These are phyloP conservation scores for Rhizopogon vesiculosus DNA, from an alignment of 768 basidiomycete genomes.

Conservation along the genomic window DNA sequence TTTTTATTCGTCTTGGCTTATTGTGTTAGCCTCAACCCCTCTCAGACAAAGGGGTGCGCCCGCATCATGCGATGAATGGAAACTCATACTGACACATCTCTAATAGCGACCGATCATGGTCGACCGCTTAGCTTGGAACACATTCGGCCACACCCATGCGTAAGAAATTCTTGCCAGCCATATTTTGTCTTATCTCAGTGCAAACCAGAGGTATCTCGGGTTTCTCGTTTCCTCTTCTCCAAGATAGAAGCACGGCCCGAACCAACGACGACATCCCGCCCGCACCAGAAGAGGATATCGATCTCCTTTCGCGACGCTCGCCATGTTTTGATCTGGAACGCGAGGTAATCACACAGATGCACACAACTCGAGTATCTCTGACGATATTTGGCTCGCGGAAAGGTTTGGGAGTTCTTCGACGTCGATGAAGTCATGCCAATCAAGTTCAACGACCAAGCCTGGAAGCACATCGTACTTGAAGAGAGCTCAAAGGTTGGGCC, in stretches of 20 bases:
- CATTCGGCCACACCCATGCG: not conserved
- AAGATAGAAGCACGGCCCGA: not conserved
- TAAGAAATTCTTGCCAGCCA: not conserved
- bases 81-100: not conserved
- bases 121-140: slow-evolving; percentile 1
- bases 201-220: not conserved
- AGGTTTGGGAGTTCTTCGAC: not conserved
- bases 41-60: not conserved
- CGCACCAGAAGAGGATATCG: not conserved
- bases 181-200: not conserved
- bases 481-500: not conserved
- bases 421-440: not conserved
- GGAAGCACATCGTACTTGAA: slow-evolving; percentile 2
- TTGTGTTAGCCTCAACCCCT: not conserved
- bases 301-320: not conserved
- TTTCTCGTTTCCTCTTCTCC: not conserved
- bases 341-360: not conserved
- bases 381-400: not conserved
- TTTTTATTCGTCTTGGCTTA: not conserved
- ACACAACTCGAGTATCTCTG: not conserved
- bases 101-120: not conserved
- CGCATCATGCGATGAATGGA: not conserved
- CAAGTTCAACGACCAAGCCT: slow-evolving; percentile 1
- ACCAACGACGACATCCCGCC: not conserved
- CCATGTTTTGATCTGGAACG: slow-evolving; percentile 1